Evolutionary conservation across 2,329 filamentous ascomycete species (phyloP).

Genomic region (Calonectria fujianensis): DNA sequence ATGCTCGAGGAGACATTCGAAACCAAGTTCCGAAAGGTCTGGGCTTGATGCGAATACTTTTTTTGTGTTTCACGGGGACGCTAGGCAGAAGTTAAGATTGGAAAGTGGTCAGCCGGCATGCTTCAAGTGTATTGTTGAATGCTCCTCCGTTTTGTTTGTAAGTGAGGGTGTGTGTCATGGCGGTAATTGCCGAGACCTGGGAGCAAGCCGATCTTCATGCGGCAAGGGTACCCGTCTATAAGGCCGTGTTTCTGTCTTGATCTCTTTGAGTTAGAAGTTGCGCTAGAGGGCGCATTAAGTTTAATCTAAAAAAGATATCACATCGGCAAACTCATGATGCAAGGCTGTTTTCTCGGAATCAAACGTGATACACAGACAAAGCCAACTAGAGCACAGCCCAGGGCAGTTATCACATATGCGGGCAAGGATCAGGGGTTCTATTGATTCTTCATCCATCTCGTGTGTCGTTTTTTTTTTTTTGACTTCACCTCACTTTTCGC

Average conservation of each 20-base stretch:
- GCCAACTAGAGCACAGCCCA: neutral
- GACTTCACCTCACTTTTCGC: neutral
- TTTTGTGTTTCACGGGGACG: neutral
- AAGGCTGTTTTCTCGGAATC: neutral
- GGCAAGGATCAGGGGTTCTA: neutral
- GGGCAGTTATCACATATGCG: neutral
- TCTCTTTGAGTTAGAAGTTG: neutral
- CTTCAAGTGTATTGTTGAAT: neutral
- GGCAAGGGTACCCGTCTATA: neutral
- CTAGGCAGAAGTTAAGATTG: neutral
- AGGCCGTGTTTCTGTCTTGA: neutral
- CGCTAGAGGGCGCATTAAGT: neutral
- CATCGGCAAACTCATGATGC: neutral
- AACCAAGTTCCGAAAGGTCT: slow-evolving; percentile 77
- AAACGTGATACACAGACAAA: neutral
- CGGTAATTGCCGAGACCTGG: neutral
- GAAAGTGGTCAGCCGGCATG: neutral
- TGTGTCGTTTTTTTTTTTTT: neutral
- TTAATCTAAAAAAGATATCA: slow-evolving; percentile 5
- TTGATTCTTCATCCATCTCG: neutral
- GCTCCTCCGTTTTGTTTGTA: neutral
- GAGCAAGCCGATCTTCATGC: neutral
- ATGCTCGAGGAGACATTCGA: slow-evolving; percentile 76
- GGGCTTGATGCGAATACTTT: slow-evolving; percentile 65
- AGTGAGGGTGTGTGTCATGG: neutral